Percentiles rank a stretch among this genome's conserved stretches.
phyloP scores from a whole-genome alignment of 1,284 basidiomycete species.

The Melampsora larici-populina region DNA sequence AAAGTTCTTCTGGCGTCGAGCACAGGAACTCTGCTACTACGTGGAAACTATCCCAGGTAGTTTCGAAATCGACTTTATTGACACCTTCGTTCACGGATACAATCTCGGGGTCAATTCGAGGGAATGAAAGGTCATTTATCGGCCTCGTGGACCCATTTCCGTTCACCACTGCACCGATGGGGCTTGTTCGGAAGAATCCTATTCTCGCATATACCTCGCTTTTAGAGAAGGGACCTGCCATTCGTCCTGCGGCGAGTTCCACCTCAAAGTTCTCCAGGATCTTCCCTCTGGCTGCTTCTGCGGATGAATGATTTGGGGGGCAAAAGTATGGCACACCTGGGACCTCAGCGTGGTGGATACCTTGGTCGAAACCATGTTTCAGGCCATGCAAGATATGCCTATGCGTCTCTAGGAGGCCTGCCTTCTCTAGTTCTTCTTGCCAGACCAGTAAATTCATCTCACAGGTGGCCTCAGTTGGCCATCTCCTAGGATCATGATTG shows the following conservation, averaged over 20 bases:
- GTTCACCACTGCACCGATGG: too few relatives aligned
- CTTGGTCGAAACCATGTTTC: not conserved
- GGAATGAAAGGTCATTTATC: conserved; percentile 6
- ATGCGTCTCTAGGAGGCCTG: not conserved
- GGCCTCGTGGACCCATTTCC: not conserved
- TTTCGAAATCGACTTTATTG: not conserved
- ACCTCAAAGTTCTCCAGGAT: too few relatives aligned
- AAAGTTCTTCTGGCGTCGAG: not conserved
- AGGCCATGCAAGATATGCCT: not conserved
- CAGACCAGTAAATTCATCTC: conserved; percentile 3
- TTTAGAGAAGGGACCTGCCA: too few relatives aligned
- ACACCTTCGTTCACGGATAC: not conserved
- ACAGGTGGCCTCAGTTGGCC: not conserved
- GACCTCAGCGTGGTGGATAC: not conserved
- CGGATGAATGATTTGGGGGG: too few relatives aligned
- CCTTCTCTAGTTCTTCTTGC: not conserved
- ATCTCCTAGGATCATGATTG: too few relatives aligned
- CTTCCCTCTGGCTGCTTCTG: too few relatives aligned
- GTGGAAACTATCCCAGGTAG: conserved; percentile 15
- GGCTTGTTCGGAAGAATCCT: conserved; percentile 12
- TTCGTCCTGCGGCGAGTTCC: not conserved
- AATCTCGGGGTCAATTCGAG: not conserved
- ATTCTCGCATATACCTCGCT: not conserved
- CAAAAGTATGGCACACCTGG: too few relatives aligned
- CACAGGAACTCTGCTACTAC: not conserved